Conservation (phyloP, 352 stramenopile species). For the Pythium folliculosum region DNA sequence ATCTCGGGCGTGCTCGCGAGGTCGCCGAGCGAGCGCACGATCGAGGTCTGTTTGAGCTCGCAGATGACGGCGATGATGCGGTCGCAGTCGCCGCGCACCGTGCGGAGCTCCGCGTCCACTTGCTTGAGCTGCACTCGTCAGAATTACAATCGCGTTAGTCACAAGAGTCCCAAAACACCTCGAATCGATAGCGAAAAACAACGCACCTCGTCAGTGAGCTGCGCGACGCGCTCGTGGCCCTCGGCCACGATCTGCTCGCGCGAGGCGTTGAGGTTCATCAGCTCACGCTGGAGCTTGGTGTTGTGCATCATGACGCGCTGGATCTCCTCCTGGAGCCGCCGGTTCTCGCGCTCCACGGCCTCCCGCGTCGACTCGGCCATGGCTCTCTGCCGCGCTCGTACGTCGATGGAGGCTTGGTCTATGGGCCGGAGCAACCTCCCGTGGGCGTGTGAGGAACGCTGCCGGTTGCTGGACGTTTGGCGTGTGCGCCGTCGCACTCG, state of each 20-base stretch:
- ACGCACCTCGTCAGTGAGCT: slow-evolving; percentile 48
- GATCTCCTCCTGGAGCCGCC: slow-evolving; percentile 56
- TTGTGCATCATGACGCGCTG: slow-evolving; percentile 60
- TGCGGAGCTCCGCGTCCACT: slow-evolving; percentile 24
- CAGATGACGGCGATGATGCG: slow-evolving; percentile 30
- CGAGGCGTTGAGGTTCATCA: slow-evolving; percentile 48
- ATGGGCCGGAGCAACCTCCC: too few relatives aligned
- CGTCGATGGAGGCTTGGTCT: too few relatives aligned
- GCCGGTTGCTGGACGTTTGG: too few relatives aligned
- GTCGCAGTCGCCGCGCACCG: slow-evolving; percentile 25
- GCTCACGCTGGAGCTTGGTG: slow-evolving; percentile 64
- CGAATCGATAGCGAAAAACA: too few relatives aligned
- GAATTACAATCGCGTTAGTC: too few relatives aligned
- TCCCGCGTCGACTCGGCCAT: slow-evolving; percentile 17
- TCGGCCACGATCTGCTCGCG: slow-evolving; percentile 45
- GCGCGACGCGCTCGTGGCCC: slow-evolving; percentile 42
- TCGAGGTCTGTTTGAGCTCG: slow-evolving; percentile 23
- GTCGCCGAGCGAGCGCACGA: slow-evolving; percentile 24
- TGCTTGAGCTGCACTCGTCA: slow-evolving; percentile 34
- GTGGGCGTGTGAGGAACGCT: too few relatives aligned
- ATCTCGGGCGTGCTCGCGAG: slow-evolving; percentile 11
- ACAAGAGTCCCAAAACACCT: too few relatives aligned
- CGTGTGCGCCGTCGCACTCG: too few relatives aligned
- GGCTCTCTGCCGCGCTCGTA: too few relatives aligned
- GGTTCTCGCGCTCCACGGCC: slow-evolving; percentile 54